Evolutionary conservation across 768 basidiomycete genomes (phyloP).

Genomic region (Sporobolomyces phaffii): DNA sequence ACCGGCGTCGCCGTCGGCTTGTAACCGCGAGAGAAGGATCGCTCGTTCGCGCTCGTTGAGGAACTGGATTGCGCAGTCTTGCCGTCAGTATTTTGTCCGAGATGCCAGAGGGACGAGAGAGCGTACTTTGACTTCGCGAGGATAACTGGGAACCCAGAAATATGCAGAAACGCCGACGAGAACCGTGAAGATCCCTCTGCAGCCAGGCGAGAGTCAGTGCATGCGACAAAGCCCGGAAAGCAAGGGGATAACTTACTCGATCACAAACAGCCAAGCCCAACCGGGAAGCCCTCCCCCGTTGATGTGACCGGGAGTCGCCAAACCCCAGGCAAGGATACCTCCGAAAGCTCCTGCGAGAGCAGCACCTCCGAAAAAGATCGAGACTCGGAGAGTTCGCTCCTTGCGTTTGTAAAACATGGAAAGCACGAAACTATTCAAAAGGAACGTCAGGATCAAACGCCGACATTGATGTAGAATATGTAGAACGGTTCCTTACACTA

Average conservation of each 20-base stretch:
- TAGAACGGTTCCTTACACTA: too few species aligned
- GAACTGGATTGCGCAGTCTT: conserved; percentile 46
- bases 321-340: conserved; percentile 40
- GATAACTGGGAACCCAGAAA: conserved; percentile 59
- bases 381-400: conserved; percentile 58
- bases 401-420: conserved; percentile 57
- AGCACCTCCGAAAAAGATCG: conserved; percentile 63
- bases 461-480: too few species aligned
- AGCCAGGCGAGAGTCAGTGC: background rate
- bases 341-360: conserved; percentile 43
- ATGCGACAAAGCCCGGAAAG: too few species aligned
- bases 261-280: conserved; percentile 42
- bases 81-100: too few species aligned
- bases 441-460: too few species aligned
- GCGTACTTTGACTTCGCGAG: conserved; percentile 52
- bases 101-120: too few species aligned
- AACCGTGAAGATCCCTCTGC: conserved; percentile 53
- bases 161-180: conserved; percentile 47
- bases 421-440: background rate
- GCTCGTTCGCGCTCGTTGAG: conserved; percentile 55
- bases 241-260: conserved; percentile 3
- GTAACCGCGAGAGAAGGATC: conserved; percentile 53
- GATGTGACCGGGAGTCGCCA: conserved; percentile 32
- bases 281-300: conserved; percentile 38
- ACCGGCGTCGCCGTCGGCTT: conserved; percentile 56